Percentiles rank a stretch among this genome's conserved stretches.
Evolutionary conservation across 192 early-diverging fungal species (phyloP).

Genomic region (Coemansia biformis): DNA sequence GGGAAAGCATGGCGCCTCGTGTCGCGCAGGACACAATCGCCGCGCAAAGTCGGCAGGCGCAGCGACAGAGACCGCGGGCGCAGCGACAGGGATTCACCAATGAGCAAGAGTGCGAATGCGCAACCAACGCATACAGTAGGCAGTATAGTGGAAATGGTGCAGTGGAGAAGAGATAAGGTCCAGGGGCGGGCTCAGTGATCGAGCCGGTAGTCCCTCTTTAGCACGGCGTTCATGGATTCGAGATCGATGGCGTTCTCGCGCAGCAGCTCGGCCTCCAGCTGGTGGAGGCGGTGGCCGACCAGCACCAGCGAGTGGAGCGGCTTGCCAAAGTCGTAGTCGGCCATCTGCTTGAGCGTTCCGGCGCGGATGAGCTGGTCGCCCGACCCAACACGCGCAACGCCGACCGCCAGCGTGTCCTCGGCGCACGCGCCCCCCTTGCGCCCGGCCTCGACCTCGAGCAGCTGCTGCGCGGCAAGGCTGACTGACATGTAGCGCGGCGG

Average conservation of each 20-base stretch:
- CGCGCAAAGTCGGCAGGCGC: too few relatives aligned
- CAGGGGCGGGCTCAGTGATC: too few relatives aligned
- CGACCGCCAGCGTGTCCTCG: slow-evolving; percentile 78
- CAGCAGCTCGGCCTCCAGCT: slow-evolving; percentile 87
- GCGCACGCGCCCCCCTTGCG: slow-evolving; percentile 70
- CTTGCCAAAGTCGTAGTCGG: slow-evolving; percentile 81
- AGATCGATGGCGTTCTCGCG: slow-evolving; percentile 67
- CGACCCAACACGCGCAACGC: slow-evolving; percentile 85
- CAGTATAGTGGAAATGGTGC: too few relatives aligned
- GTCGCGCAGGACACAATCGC: too few relatives aligned
- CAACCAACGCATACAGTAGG: too few relatives aligned
- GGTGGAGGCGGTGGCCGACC: slow-evolving; percentile 83
- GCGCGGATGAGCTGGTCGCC: slow-evolving; percentile 74
- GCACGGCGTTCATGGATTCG: slow-evolving; percentile 58
- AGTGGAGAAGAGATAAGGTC: too few relatives aligned
- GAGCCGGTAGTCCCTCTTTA: slow-evolving; percentile 60
- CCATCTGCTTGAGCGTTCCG: slow-evolving; percentile 82
- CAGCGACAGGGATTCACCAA: too few relatives aligned
- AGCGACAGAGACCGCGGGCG: too few relatives aligned
- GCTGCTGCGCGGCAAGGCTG: slow-evolving; percentile 86
- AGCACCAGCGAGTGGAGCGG: slow-evolving; percentile 94
- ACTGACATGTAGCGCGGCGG: slow-evolving; percentile 97
- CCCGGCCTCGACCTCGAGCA: slow-evolving; percentile 87
- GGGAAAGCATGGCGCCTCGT: slow-evolving; percentile 4
- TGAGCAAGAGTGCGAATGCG: too few relatives aligned